phyloP scores from a whole-genome alignment of 1,139 yeast genomes.

The Scheffersomyces titani region DNA sequence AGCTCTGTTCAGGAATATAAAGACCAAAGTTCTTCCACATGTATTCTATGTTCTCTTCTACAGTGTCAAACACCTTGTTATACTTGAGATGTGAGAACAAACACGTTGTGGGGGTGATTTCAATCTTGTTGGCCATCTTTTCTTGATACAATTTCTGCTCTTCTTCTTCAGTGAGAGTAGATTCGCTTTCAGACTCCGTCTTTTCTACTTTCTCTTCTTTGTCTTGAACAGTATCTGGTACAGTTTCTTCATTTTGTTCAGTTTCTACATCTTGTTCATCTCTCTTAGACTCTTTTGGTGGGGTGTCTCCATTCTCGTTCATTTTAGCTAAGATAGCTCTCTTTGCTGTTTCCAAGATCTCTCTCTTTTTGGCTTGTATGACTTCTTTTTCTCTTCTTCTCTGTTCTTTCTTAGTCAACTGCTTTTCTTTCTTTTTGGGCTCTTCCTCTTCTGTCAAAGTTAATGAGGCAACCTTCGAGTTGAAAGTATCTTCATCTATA shows the following conservation, averaged over 20 bases:
- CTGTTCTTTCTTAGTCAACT: constrained; percentile 59
- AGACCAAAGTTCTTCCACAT: constrained; percentile 81
- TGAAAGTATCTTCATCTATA: constrained; percentile 50
- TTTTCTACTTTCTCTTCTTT: not conserved
- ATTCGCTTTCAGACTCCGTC: not conserved
- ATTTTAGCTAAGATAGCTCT: constrained; percentile 49
- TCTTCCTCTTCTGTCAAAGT: constrained; percentile 17
- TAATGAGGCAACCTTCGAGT: constrained; percentile 44
- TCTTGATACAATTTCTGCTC: constrained; percentile 56
- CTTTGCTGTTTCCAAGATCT: constrained; percentile 61
- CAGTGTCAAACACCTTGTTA: constrained; percentile 25
- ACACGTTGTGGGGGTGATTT: constrained; percentile 74
- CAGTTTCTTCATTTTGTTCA: constrained; percentile 14
- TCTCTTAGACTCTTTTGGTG: constrained; percentile 8
- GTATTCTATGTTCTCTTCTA: constrained; percentile 70
- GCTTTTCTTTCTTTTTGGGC: constrained; percentile 27
- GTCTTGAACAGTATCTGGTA: not conserved
- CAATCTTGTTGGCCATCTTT: constrained; percentile 61
- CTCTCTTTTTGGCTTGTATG: constrained; percentile 59
- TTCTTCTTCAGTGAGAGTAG: constrained; percentile 39
- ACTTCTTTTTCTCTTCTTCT: constrained; percentile 68
- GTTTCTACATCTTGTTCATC: constrained; percentile 15
- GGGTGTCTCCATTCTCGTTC: constrained; percentile 22
- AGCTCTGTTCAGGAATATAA: constrained; percentile 80
- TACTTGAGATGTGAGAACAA: constrained; percentile 68